Evolutionary conservation across 257 asterid genomes (phyloP).

Genomic region (Paraleonurus japonicus): DNA sequence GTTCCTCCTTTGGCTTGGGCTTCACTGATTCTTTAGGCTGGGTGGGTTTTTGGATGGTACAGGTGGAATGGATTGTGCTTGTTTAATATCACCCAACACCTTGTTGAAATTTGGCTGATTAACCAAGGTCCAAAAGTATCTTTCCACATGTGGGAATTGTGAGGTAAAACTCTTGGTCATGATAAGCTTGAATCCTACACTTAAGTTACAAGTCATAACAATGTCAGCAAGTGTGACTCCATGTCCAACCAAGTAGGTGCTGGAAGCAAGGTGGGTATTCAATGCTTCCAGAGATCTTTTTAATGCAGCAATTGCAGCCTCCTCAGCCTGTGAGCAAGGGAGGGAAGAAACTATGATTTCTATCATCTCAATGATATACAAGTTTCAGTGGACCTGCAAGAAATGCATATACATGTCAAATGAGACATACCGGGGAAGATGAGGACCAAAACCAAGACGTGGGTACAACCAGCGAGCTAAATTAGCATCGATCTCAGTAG

Average conservation of each 20-base stretch:
- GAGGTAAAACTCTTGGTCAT: conserved; percentile 75
- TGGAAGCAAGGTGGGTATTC: conserved; percentile 67
- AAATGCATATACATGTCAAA: neutral
- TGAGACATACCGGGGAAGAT: conserved; percentile 56
- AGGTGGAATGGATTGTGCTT: conserved; percentile 56
- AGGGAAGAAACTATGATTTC: neutral
- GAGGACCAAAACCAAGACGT: conserved; percentile 47
- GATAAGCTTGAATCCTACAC: conserved; percentile 45
- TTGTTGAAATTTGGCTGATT: conserved; percentile 72
- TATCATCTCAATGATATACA: neutral
- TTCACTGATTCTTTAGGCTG: conserved; percentile 70
- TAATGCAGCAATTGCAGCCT: conserved; percentile 49
- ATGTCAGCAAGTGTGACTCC: conserved; percentile 75
- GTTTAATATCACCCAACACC: conserved; percentile 56
- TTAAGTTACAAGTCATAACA: conserved; percentile 57
- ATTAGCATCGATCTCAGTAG: conserved; percentile 58
- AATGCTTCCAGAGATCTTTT: conserved; percentile 74
- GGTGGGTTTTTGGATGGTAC: conserved; percentile 54
- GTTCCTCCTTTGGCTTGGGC: conserved; percentile 62
- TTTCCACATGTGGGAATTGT: conserved; percentile 78
- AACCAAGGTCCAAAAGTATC: conserved; percentile 82
- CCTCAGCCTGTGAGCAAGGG: conserved; percentile 57
- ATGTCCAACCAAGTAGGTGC: conserved; percentile 79
- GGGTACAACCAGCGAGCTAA: conserved; percentile 58
- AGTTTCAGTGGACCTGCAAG: neutral